Evolutionary conservation across 768 basidiomycete genomes (phyloP).

Genomic region (Russula virescens): DNA sequence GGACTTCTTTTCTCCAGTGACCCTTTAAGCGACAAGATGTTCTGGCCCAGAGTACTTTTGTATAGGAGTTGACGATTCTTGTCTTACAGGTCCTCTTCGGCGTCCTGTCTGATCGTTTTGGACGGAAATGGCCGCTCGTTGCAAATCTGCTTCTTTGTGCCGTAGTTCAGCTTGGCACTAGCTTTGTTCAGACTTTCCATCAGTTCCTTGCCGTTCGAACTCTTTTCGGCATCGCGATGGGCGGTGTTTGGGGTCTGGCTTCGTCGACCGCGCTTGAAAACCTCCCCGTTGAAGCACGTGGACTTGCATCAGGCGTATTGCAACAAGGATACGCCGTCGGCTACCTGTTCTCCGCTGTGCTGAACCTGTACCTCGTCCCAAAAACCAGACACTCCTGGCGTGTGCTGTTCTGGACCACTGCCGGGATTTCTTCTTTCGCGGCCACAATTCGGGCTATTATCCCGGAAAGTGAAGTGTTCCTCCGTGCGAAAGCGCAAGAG

Average conservation of each 20-base stretch:
- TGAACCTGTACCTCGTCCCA: conserved; percentile 64
- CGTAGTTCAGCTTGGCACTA: conserved; percentile 68
- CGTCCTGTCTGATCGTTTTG: conserved; percentile 79
- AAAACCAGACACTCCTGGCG: conserved; percentile 48
- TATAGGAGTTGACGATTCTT: conserved; percentile 1
- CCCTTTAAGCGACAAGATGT: no score
- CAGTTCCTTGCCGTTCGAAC: conserved; percentile 80
- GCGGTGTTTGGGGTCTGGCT: conserved; percentile 84
- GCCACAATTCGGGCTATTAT: conserved; percentile 58
- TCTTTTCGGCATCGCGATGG: conserved; percentile 85
- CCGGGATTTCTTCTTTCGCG: conserved; percentile 64
- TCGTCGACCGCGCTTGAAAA: conserved; percentile 83
- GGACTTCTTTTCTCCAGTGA: background rate
- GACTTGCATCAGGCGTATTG: conserved; percentile 75
- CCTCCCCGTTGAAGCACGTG: conserved; percentile 80
- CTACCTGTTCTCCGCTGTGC: conserved; percentile 75
- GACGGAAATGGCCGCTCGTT: conserved; percentile 91
- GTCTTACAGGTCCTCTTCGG: conserved; percentile 59
- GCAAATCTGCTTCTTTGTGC: conserved; percentile 65
- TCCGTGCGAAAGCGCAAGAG: conserved; percentile 55
- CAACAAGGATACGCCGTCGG: conserved; percentile 90
- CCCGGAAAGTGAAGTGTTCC: conserved; percentile 76
- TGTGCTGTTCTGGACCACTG: conserved; percentile 72
- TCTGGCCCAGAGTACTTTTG: background rate
- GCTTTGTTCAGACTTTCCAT: conserved; percentile 70